Conservation (phyloP, 768 basidiomycete species). For the Mycena vulgaris region DNA sequence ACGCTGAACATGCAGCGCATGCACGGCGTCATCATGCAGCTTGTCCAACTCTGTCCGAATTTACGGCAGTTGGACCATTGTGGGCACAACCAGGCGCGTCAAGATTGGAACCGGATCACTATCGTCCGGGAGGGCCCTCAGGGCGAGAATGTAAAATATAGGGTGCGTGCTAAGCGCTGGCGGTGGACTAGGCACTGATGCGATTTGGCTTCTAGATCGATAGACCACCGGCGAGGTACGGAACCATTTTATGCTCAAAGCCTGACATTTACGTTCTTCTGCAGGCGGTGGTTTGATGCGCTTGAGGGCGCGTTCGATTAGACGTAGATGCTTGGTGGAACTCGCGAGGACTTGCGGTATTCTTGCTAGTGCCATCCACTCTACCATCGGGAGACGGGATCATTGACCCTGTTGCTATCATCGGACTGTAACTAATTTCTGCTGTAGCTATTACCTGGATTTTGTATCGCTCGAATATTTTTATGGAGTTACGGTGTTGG, state of each 20-base stretch:
- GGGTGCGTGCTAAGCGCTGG: constrained; percentile 32
- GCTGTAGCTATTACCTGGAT: constrained; percentile 28
- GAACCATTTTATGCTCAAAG: background rate
- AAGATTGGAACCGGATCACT: constrained; percentile 54
- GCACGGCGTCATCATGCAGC: constrained; percentile 58
- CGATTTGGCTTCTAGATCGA: constrained; percentile 17
- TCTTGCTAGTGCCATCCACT: background rate
- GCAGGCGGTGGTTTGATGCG: constrained; percentile 35
- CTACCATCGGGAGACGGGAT: no score
- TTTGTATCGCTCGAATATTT: constrained; percentile 31
- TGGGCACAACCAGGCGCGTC: constrained; percentile 50
- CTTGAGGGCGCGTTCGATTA: constrained; percentile 36
- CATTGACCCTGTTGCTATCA: no score
- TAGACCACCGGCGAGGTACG: constrained; percentile 32
- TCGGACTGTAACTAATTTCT: constrained; percentile 16
- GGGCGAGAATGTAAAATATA: constrained; percentile 52
- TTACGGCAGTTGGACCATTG: constrained; percentile 61
- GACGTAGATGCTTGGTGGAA: background rate
- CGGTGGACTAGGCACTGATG: background rate
- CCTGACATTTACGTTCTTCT: background rate
- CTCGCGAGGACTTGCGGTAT: background rate
- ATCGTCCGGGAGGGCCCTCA: constrained; percentile 53
- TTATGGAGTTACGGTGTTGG: constrained; percentile 1
- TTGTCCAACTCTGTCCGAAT: constrained; percentile 58
- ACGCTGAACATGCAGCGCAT: constrained; percentile 53